phyloP scores from a whole-genome alignment of 164 flowering plant species.

The Vitis vinifera region DNA sequence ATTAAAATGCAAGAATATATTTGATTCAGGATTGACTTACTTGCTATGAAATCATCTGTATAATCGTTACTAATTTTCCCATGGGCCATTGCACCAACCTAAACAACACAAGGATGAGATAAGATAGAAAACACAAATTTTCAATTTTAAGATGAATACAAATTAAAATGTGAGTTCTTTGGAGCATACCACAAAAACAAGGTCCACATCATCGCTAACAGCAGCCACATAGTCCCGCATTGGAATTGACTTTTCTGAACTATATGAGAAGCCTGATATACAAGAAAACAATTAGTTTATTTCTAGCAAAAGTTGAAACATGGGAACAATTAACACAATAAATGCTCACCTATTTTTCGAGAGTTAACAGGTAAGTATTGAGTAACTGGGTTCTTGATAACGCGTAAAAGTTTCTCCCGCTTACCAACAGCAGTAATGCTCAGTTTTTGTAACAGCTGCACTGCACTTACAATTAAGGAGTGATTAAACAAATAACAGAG shows the following conservation, averaged over 20 bases:
- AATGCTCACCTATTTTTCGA: constrained; percentile 66
- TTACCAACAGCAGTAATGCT: constrained; percentile 65
- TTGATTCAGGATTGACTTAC: constrained; percentile 27
- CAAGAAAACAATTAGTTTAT: constrained; percentile 4
- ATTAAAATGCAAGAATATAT: background rate
- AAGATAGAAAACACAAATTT: no score
- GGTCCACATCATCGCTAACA: constrained; percentile 42
- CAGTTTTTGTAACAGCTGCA: constrained; percentile 78
- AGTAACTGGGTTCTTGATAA: constrained; percentile 85
- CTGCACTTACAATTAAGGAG: constrained; percentile 37
- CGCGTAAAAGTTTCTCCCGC: constrained; percentile 83
- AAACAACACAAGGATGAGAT: constrained; percentile 4
- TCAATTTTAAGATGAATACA: no score
- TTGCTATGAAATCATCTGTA: constrained; percentile 62
- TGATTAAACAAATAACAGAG: background rate
- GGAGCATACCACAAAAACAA: constrained; percentile 77
- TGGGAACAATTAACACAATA: background rate
- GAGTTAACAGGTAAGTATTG: constrained; percentile 74
- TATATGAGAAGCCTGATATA: constrained; percentile 71
- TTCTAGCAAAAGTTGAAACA: background rate
- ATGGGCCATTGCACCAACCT: constrained; percentile 93
- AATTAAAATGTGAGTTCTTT: background rate
- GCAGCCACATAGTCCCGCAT: constrained; percentile 50
- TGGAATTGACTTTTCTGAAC: constrained; percentile 69
- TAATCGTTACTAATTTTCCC: constrained; percentile 62